Percentiles rank a stretch among this genome's conserved stretches.
These are phyloP conservation scores for Amphicarpaea edgeworthii DNA, from an alignment of 306 rosid species.

Conservation along the genomic window DNA sequence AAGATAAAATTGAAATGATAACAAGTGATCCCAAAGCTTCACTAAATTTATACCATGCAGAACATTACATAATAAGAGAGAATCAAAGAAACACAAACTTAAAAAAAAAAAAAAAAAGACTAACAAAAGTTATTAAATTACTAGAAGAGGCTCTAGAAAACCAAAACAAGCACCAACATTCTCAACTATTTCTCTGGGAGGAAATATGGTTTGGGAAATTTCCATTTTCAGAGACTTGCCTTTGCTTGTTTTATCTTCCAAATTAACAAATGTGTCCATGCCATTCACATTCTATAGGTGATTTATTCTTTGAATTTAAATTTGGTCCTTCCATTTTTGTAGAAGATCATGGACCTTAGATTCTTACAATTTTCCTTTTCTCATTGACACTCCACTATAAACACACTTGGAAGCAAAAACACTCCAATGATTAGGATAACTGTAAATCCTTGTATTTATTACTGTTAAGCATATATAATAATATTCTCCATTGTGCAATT, in stretches of 20 bases:
- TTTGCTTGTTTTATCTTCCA: background rate
- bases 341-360: no score
- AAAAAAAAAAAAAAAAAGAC: background rate
- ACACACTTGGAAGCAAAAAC: no score
- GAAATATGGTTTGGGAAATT: background rate
- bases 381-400: no score
- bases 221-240: background rate
- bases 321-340: no score
- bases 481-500: no score
- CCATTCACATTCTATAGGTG: background rate
- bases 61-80: slow-evolving; percentile 18
- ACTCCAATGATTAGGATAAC: no score
- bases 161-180: background rate
- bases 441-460: no score
- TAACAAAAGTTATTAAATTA: background rate
- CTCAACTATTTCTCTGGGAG: background rate
- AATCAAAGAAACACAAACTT: slow-evolving; percentile 12
- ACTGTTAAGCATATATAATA: no score
- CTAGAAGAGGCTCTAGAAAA: background rate
- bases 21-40: no score
- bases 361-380: no score
- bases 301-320: slow-evolving; percentile 3
- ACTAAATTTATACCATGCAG: background rate
- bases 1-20: slow-evolving; percentile 15
- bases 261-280: background rate